phyloP scores from a whole-genome alignment of 768 basidiomycete genomes.

The Hirschioporus abietinus region DNA sequence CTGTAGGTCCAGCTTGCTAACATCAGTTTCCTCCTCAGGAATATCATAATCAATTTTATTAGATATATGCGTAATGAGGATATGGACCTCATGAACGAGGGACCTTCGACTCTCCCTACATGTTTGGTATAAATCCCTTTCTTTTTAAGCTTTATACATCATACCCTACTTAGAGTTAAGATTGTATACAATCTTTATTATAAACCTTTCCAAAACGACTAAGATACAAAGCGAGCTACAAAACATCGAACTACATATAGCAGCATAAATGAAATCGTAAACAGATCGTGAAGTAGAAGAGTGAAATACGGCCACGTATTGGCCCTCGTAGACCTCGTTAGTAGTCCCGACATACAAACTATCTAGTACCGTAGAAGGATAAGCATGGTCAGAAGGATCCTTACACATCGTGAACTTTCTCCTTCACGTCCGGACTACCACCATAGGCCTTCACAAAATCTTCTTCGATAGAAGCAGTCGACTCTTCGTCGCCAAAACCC shows the following conservation, averaged over 20 bases:
- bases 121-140: too few species aligned
- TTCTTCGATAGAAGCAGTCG: slow-evolving; percentile 15
- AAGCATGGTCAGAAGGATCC: background rate
- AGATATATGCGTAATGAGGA: too few species aligned
- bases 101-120: too few species aligned
- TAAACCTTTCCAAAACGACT: background rate
- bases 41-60: too few species aligned
- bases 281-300: background rate
- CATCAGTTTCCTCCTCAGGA: too few species aligned
- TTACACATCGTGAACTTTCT: background rate
- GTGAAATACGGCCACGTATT: background rate
- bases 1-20: too few species aligned
- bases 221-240: background rate
- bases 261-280: background rate
- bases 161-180: background rate
- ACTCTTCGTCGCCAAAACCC: slow-evolving; percentile 40
- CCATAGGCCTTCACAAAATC: slow-evolving; percentile 7
- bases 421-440: background rate
- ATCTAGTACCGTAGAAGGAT: background rate
- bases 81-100: too few species aligned
- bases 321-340: background rate
- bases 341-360: background rate
- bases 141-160: background rate
- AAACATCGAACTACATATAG: background rate
- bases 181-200: background rate